Evolutionary conservation across 257 asterid genomes (phyloP), one percentile per base, ranked within the genome.

Genomic region (Orobanche coerulescens): DNA sequence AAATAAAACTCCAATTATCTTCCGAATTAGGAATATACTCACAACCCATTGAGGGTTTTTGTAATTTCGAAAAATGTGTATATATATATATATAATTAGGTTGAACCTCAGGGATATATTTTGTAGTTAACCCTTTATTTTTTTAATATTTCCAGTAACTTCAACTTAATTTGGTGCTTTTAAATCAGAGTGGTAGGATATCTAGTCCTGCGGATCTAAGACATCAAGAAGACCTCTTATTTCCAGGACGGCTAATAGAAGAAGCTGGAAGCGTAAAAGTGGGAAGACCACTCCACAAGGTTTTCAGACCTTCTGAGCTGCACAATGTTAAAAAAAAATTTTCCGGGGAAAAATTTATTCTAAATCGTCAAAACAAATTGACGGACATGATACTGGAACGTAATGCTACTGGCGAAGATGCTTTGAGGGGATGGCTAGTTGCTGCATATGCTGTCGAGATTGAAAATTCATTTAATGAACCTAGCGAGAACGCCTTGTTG

Each of bases 381-480:
- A 89, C 92, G 1, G 90, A 93, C 70, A 77, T 93, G 97, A 76
- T 93, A 57, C 71, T 93, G 75, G 88, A 86, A 58, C 90, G 78
- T 46, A 71, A 69, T 20, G 99, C 99, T 22, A 82, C 78, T 0
- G 96, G 95, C 25, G 96, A 89, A 76, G 97, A 93, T 72, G 97
- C 95, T 30, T 58, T 93, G 82, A 81, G 96, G 76, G 99, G 95
- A n/a, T 93, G 97, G 99, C 78, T 89, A 40, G 96, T 93, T 54
- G 99, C 96, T 73, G 99, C 95, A 9, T 93, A 86, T 71, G 86
- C 95, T 58, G 75, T 92, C 43, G 80, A 78, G 52, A 71, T 80
- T 25, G 81, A 82, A 64, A 80, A 62, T 34, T 71, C 75, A 10
- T 44, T 33, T 15, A 16, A 24, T 5, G 58, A 59, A 39, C 48